phyloP scores from a whole-genome alignment of 225 moss, liverwort and hornwort species.

The Asterella californica region DNA sequence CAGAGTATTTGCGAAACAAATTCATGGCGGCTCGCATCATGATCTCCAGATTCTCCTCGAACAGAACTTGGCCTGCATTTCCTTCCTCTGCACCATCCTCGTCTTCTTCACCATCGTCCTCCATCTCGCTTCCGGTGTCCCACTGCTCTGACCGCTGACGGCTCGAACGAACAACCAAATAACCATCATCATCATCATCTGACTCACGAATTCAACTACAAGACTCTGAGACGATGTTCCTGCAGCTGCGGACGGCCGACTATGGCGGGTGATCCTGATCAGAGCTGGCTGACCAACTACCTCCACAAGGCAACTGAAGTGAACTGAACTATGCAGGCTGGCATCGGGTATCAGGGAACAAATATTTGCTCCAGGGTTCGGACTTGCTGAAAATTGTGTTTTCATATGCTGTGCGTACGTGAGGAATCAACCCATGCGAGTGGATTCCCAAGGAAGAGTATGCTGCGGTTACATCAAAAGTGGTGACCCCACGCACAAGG shows the following conservation, averaged over 20 bases:
- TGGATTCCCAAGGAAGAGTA: slow-evolving; percentile 35
- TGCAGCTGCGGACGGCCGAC: neutral
- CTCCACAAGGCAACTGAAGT: neutral
- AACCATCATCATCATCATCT: neutral
- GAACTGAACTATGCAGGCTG: neutral
- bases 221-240: neutral
- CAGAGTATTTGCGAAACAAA: slow-evolving; percentile 6
- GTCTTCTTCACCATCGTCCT: neutral
- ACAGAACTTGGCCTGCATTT: neutral
- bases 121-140: neutral
- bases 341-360: slow-evolving; percentile 41
- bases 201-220: neutral
- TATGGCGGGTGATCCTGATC: neutral
- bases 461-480: slow-evolving; percentile 36
- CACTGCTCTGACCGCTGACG: neutral
- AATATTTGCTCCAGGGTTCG: slow-evolving; percentile 45
- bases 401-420: slow-evolving; percentile 45
- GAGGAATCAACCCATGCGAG: slow-evolving; percentile 25
- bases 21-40: neutral
- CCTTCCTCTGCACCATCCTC: neutral
- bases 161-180: neutral
- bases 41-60: slow-evolving; percentile 18
- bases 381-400: slow-evolving; percentile 51
- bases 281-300: neutral
- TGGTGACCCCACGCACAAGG: slow-evolving; percentile 17